A percentile compares a stretch with the other conserved stretches of the same genome.
These are phyloP conservation scores for Aspergillus ochraceoroseus DNA, from an alignment of 2,329 filamentous ascomycete species.

Conservation along the genomic window DNA sequence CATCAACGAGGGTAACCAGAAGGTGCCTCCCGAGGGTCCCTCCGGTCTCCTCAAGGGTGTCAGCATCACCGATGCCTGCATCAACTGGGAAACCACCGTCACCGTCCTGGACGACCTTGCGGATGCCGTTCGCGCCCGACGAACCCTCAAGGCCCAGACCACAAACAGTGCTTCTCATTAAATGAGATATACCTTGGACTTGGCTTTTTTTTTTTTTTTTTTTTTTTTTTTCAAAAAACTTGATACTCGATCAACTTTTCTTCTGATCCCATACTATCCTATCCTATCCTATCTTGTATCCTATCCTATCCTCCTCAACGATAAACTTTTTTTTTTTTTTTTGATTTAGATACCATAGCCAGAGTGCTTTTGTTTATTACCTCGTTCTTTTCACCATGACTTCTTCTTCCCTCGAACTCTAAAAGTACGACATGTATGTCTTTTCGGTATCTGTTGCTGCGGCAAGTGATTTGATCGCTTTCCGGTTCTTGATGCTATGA, in stretches of 20 bases:
- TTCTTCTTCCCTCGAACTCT: neutral
- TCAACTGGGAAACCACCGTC: conserved; percentile 83
- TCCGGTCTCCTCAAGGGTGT: conserved; percentile 77
- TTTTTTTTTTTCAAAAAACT: conserved; percentile 10
- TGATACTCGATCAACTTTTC: no score
- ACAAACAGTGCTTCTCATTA: conserved; percentile 26
- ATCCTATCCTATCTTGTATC: no score
- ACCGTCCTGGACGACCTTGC: conserved; percentile 79
- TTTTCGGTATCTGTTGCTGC: conserved; percentile 1
- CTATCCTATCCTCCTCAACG: no score
- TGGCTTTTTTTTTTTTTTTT: conserved; percentile 7
- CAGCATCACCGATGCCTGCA: conserved; percentile 94
- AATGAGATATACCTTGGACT: conserved; percentile 6
- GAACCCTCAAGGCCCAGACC: conserved; percentile 46
- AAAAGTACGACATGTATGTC: conserved; percentile 1
- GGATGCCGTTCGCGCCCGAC: conserved; percentile 70
- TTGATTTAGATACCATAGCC: conserved; percentile 23
- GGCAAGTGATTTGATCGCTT: no score
- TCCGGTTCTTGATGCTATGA: no score
- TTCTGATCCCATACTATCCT: no score
- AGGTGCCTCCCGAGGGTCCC: conserved; percentile 79
- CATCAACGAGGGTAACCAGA: conserved; percentile 85
- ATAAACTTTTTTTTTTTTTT: no score
- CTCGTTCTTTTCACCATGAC: neutral
- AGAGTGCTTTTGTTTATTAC: conserved; percentile 9